Evolutionary conservation across 176 grass and related monocot species (phyloP).

Genomic region (Calamus simplicifolius): DNA sequence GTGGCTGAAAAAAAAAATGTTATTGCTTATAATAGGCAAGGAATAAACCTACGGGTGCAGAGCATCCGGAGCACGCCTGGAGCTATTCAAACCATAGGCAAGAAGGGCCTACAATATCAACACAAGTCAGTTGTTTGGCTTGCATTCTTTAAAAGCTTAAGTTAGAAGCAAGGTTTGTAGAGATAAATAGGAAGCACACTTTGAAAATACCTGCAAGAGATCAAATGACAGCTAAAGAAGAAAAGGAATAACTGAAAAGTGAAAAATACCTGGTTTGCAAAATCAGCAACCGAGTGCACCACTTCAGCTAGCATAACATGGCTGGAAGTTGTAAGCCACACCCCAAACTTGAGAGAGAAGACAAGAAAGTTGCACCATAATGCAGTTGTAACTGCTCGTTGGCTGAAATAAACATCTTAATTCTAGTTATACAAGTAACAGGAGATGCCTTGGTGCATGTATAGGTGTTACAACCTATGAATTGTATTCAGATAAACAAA

Average conservation of each 20-base stretch:
- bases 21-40: conserved; percentile 7
- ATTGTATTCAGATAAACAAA: background rate
- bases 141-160: background rate
- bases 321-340: conserved; percentile 93
- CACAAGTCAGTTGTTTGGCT: background rate
- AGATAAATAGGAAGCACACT: too few relatives aligned
- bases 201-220: too few relatives aligned
- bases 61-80: conserved; percentile 90
- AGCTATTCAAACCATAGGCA: conserved; percentile 93
- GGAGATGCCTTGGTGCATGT: background rate
- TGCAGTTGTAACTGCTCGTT: conserved; percentile 86
- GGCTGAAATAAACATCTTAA: conserved; percentile 41
- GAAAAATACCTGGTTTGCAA: conserved; percentile 75
- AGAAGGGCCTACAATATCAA: conserved; percentile 68
- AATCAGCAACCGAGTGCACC: conserved; percentile 77
- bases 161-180: too few relatives aligned
- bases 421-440: conserved; percentile 8
- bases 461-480: background rate
- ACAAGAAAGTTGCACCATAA: conserved; percentile 98
- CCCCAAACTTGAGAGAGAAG: conserved; percentile 91
- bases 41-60: conserved; percentile 73
- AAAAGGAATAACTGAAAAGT: background rate
- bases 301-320: conserved; percentile 99
- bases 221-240: too few relatives aligned
- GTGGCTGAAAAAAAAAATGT: background rate